Base-by-base conservation (phyloP, 768 basidiomycete genomes). In the Boletus pseudo-olivaceus region DNA sequence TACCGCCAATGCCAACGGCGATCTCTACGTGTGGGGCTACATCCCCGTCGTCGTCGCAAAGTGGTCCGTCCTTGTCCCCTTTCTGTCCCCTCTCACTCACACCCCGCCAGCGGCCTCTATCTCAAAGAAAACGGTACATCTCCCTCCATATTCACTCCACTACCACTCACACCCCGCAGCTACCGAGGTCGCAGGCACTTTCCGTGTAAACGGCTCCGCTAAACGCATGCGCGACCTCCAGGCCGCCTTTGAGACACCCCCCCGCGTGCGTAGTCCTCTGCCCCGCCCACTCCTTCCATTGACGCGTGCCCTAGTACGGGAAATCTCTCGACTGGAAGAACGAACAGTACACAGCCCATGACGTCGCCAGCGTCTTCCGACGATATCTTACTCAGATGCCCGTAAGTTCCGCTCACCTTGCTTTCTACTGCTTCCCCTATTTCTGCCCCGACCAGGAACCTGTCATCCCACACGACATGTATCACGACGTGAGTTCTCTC, bases 41-140 rank as follows among this genome's bases (percentile, higher is more conserved):
- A 91, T 99, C 46, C 96, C 96, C 9, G 92, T 98, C 39, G 94
- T 98, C 49, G 96, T 99, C 39, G 96, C 96, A 43, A 98, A 97
- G 74, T 98, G 93, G 92, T 93, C 62, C 64, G 86, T 73, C 23
- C 2, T 20, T 27, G n/a, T 14, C 19, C 41, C 12, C 29, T 27
- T 34, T 33, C 20, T 20, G 1, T 9, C 17, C 38, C 46, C 23
- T 42, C 53, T 35, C 55, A 51, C 60, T 49, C 49, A 52, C 52
- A 9, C 17, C 30, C 19, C 51, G 26, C 9, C 59, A 95, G 93
- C 66, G 96, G 96, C 5, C 73, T 96, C 42, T 89, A 94, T 75
- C 83, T 99, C 54, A 99, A 99, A 69, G 93, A 96, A 73, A 89
- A 90, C 60, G 92, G 92, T 93, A 54, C 53, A 75, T 64, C 14